A percentile compares a stretch with the other conserved stretches of the same genome.
phyloP scores from a whole-genome alignment of 1,284 basidiomycete species.

The Vanrija sp. region DNA sequence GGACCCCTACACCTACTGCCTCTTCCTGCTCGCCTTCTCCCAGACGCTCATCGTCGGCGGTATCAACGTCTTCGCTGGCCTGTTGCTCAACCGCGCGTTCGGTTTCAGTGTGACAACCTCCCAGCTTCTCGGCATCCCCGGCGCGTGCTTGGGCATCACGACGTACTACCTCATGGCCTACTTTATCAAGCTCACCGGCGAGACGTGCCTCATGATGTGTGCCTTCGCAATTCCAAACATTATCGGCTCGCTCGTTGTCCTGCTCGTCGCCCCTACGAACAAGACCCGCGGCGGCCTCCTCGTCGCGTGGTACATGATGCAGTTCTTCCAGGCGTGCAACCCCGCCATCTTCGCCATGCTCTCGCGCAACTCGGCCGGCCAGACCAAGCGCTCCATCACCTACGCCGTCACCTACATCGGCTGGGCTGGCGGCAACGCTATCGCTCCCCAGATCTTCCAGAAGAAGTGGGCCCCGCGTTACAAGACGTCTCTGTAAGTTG shows the following conservation, averaged over 20 bases:
- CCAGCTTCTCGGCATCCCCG: slow-evolving; percentile 16
- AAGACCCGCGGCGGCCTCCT: slow-evolving; percentile 23
- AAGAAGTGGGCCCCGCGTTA: slow-evolving; percentile 27
- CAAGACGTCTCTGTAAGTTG: slow-evolving; percentile 16
- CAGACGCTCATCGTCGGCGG: slow-evolving; percentile 15
- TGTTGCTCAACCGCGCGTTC: slow-evolving; percentile 19
- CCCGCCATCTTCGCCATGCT: slow-evolving; percentile 25
- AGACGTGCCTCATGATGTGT: slow-evolving; percentile 24
- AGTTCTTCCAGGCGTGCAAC: slow-evolving; percentile 24
- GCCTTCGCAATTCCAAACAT: slow-evolving; percentile 25
- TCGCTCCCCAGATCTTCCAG: slow-evolving; percentile 30
- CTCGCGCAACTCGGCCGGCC: slow-evolving; percentile 27
- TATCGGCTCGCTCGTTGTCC: slow-evolving; percentile 23
- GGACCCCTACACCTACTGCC: slow-evolving; percentile 11
- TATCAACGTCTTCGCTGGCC: slow-evolving; percentile 11
- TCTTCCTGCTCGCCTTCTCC: slow-evolving; percentile 4
- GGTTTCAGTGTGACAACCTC: slow-evolving; percentile 24
- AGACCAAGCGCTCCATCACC: slow-evolving; percentile 32
- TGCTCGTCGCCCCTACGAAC: slow-evolving; percentile 17
- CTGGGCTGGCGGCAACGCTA: slow-evolving; percentile 33
- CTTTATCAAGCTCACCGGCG: slow-evolving; percentile 16
- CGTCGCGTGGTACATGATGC: slow-evolving; percentile 29
- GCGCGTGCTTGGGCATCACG: slow-evolving; percentile 1
- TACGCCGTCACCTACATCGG: slow-evolving; percentile 28
- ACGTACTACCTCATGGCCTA: neutral